phyloP scores from a whole-genome alignment of 352 stramenopile genomes.

The Phytopythium chamaehyphon region DNA sequence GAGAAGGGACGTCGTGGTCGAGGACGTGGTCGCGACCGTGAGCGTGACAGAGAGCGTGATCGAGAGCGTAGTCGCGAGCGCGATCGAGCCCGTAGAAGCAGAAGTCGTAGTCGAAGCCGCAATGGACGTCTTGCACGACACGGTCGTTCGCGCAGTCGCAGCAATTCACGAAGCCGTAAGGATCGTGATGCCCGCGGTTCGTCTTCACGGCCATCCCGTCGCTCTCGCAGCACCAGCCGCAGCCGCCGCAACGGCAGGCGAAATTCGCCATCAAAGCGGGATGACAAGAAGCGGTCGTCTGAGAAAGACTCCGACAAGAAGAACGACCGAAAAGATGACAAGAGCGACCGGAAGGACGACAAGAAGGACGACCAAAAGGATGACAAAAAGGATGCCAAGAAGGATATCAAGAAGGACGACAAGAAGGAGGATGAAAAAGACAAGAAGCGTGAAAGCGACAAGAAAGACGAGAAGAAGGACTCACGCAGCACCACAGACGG shows the following conservation, averaged over 20 bases:
- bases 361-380: slow-evolving; percentile 18
- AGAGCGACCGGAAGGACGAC: slow-evolving; percentile 15
- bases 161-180: slow-evolving; percentile 29
- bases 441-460: slow-evolving; percentile 9
- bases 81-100: background rate
- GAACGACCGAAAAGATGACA: background rate
- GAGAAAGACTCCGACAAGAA: slow-evolving; percentile 5
- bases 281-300: background rate
- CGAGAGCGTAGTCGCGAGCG: slow-evolving; percentile 1
- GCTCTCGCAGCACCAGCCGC: slow-evolving; percentile 12
- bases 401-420: slow-evolving; percentile 1
- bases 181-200: slow-evolving; percentile 1
- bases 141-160: slow-evolving; percentile 32
- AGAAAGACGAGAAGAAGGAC: slow-evolving; percentile 15
- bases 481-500: slow-evolving; percentile 17
- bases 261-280: slow-evolving; percentile 3
- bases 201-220: slow-evolving; percentile 5
- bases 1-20: slow-evolving; percentile 17
- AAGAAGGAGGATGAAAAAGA: slow-evolving; percentile 4
- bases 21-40: slow-evolving; percentile 26
- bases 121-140: slow-evolving; percentile 31
- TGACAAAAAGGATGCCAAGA: slow-evolving; percentile 12
- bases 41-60: slow-evolving; percentile 20
- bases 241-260: slow-evolving; percentile 4
- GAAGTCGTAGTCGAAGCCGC: slow-evolving; percentile 31